Base-by-base conservation (phyloP, 805 yeast genomes). In the Myxozyma udenii region DNA sequence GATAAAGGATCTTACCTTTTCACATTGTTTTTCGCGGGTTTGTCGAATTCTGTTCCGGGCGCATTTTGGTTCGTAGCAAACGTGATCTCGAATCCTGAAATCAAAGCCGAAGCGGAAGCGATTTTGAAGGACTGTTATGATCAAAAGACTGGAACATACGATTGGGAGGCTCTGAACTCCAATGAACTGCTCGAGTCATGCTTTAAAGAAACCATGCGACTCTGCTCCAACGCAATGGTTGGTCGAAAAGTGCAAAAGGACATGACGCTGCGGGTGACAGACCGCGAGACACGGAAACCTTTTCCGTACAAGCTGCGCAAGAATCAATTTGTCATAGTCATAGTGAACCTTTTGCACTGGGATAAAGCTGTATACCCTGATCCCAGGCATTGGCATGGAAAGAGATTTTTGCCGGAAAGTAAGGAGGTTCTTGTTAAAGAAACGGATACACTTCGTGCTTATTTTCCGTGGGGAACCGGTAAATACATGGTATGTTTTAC, bases 381-480 rank as follows among this genome's bases (percentile, higher is more conserved):
- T 3, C 55, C 60, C 3, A 41, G 30, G 48, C 28, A 36, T n/a
- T 55, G 55, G 55, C 41, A 37, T 12, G 52, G 47, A 19, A 37
- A 46, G 9, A 30, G 60, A 12, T 55, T 55, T 42, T 11, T 50
- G 26, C 43, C 40, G 4, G 51, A 42, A 18, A 48, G 36, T 38
- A 36, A 53, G 25, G 55, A 45, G 3, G 36, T 24, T 4, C 22
- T 49, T 23, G 23, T 43, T 16, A 36, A 16, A 2, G 41, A 46
- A 14, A 37, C 51, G 1, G 56, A 42, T n/a, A 48, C 38, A 22
- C 32, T 45, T 48, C 41, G 44, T 18, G 19, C 57, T 1, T 53
- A 46, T 41, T 22, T 33, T 16, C 54, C 58, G 1, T 55, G 51
- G 52, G 60, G 60, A 6, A 58, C 58, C 16, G 60, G 60, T 4